Evolutionary conservation across 768 basidiomycete species (phyloP), one percentile per base, ranked within the genome.

Genomic region (Suillus ampliporus): DNA sequence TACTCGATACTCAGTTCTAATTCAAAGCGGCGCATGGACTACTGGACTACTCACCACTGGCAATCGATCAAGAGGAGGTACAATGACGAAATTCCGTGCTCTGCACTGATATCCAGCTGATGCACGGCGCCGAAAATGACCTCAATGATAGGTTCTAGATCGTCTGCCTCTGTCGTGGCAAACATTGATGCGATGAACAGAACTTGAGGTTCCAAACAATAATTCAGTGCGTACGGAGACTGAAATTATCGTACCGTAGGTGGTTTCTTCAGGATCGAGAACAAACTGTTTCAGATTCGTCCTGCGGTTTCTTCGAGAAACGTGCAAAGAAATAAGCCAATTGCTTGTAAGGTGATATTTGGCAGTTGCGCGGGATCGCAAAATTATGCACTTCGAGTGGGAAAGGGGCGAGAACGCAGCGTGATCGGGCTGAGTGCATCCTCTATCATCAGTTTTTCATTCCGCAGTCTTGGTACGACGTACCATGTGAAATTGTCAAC

Each of bases 111-210:
- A 54, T 79, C 78, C 2, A 78, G 70, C 26, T 69, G 60, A 53
- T 77, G 68, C n/a, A 70, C 35, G 15, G 41, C 61, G 40, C 69
- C 72, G 35, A 69, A 67, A 31, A 77, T 64, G 28, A 78, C 50
- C 0, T 48, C 56, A 35, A 74, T 74, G 2, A 79, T 62, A 43
- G 75, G 68, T 15, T 62, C 34, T 35, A 73, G 70, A 10, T 78
- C 58, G 4, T 76, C 74, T 52, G 75, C 74, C 7, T 21, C 52
- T 5, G 72, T 72, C 14, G 64, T 71, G 41, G 46, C 76, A 74
- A 64, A 80, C 80, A 64, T 82, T 82, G 63, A 80, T 78, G 9
- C 79, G 0, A 80, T 51, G 56, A 69, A 80, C 3, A 77, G 3
- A 31, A 76, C 76, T 77, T 41, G 17, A 28, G 7, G n/a, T 56